Evolutionary conservation across 2,329 filamentous ascomycete species (phyloP).

Genomic region (Bipolaris victoriae): DNA sequence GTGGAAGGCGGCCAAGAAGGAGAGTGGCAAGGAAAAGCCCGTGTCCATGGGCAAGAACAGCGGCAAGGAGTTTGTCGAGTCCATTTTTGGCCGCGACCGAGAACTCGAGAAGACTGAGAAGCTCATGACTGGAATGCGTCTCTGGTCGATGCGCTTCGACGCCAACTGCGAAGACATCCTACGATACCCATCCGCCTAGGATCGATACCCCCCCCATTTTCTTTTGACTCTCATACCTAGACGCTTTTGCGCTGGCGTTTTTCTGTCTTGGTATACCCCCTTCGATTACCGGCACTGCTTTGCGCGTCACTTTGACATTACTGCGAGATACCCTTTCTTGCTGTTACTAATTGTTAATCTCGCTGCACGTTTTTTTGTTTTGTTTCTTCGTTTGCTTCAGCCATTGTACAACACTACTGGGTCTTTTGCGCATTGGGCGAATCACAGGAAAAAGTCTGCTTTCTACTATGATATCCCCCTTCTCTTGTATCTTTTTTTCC

Average conservation of each 20-base stretch:
- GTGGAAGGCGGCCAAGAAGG: conserved; percentile 81
- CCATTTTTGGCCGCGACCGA: conserved; percentile 89
- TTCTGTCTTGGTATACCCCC: conserved; percentile 31
- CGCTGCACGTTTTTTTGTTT: conserved; percentile 39
- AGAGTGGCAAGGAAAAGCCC: conserved; percentile 66
- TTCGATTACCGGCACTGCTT: conserved; percentile 25
- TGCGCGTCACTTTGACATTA: conserved; percentile 41
- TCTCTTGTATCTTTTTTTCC: conserved; percentile 17
- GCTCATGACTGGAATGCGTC: conserved; percentile 84
- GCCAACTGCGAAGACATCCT: conserved; percentile 94
- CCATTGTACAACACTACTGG: conserved; percentile 44
- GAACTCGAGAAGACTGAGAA: conserved; percentile 90
- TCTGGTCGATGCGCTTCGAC: conserved; percentile 94
- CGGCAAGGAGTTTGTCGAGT: conserved; percentile 93
- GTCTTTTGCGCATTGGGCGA: conserved; percentile 44
- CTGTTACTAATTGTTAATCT: conserved; percentile 46
- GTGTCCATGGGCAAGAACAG: conserved; percentile 84
- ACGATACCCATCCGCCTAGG: conserved; percentile 54
- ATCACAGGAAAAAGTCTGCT: conserved; percentile 46
- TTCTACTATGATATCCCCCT: conserved; percentile 47
- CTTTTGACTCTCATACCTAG: conserved; percentile 22
- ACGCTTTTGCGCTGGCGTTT: conserved; percentile 38
- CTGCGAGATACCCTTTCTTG: conserved; percentile 50
- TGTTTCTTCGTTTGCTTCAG: conserved; percentile 4
- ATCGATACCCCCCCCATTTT: background rate